A percentile compares a stretch with the other conserved stretches of the same genome.
These are phyloP conservation scores for Saccharum spontaneum DNA, from an alignment of 176 grass and related monocot species.

Conservation along the genomic window DNA sequence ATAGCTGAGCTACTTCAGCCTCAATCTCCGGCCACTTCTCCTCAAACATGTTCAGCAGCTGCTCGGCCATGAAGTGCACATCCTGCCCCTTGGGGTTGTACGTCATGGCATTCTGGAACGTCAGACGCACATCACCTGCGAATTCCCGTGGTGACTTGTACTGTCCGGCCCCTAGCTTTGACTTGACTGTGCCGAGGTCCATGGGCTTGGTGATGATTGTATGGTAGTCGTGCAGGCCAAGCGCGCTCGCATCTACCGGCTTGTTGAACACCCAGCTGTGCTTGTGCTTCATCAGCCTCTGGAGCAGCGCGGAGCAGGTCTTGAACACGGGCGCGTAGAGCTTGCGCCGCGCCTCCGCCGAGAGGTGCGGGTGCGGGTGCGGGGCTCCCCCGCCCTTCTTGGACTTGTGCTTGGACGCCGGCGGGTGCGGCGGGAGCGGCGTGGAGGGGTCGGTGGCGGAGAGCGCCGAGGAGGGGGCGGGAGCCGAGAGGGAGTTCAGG, in stretches of 20 bases:
- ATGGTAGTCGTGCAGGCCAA: slow-evolving; percentile 85
- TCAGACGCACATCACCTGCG: slow-evolving; percentile 63
- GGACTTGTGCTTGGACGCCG: slow-evolving; percentile 60
- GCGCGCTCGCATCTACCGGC: slow-evolving; percentile 73
- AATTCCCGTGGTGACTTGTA: slow-evolving; percentile 69
- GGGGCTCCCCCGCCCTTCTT: slow-evolving; percentile 44
- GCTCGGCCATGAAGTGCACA: slow-evolving; percentile 71
- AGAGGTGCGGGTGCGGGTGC: slow-evolving; percentile 27
- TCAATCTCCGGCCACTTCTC: slow-evolving; percentile 66
- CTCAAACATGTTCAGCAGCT: slow-evolving; percentile 65
- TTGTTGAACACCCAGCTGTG: slow-evolving; percentile 86
- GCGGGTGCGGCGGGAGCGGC: slow-evolving; percentile 45
- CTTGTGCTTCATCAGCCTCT: slow-evolving; percentile 77
- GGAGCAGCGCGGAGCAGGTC: slow-evolving; percentile 57
- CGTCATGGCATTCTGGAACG: slow-evolving; percentile 85
- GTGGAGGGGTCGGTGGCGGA: slow-evolving; percentile 64
- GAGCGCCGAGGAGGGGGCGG: slow-evolving; percentile 56
- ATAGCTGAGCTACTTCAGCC: slow-evolving; percentile 50
- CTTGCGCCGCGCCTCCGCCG: slow-evolving; percentile 51
- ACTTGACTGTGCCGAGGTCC: slow-evolving; percentile 84
- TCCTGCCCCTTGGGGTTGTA: slow-evolving; percentile 83
- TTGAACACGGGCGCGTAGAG: slow-evolving; percentile 58
- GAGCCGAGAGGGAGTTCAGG: slow-evolving; percentile 36
- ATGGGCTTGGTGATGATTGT: slow-evolving; percentile 76
- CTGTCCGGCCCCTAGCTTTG: slow-evolving; percentile 48